phyloP scores from a whole-genome alignment of 2,329 filamentous ascomycete species.

The Xylaria sp. region DNA sequence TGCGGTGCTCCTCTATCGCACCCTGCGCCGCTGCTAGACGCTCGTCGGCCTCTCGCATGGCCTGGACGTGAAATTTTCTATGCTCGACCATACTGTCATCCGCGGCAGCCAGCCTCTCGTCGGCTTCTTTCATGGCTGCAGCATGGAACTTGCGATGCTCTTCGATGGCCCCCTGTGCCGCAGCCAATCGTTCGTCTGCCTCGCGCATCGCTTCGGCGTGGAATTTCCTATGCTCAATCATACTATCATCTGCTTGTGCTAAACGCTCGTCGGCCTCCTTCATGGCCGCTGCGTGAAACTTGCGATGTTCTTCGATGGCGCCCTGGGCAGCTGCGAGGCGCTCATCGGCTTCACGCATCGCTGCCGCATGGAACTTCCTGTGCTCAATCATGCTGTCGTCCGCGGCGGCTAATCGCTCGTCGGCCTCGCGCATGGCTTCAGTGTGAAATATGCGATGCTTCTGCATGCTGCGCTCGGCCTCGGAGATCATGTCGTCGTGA shows the following conservation, averaged over 20 bases:
- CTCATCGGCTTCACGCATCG: constrained; percentile 30
- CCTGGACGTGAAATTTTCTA: constrained; percentile 2
- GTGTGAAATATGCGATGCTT: constrained; percentile 17
- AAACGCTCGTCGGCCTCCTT: constrained; percentile 6
- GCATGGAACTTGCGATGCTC: not conserved
- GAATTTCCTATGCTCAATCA: not conserved
- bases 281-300: constrained; percentile 18
- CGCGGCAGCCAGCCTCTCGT: not conserved
- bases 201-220: not conserved
- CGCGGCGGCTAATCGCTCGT: constrained; percentile 3
- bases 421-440: constrained; percentile 3
- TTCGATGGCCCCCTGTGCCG: not conserved
- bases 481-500: constrained; percentile 25
- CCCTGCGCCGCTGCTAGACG: not conserved
- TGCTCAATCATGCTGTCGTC: constrained; percentile 30
- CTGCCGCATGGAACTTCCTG: constrained; percentile 20
- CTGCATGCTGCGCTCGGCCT: constrained; percentile 25
- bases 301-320: constrained; percentile 21
- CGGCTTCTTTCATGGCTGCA: not conserved
- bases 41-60: constrained; percentile 3
- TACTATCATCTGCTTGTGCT: not conserved
- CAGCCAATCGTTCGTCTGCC: not conserved
- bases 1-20: not conserved
- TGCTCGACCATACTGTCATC: not conserved
- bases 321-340: constrained; percentile 18